A percentile compares a stretch with the other conserved stretches of the same genome.
Evolutionary conservation across 23 red algal species (phyloP).

Genomic region (Agarophyton chilense): DNA sequence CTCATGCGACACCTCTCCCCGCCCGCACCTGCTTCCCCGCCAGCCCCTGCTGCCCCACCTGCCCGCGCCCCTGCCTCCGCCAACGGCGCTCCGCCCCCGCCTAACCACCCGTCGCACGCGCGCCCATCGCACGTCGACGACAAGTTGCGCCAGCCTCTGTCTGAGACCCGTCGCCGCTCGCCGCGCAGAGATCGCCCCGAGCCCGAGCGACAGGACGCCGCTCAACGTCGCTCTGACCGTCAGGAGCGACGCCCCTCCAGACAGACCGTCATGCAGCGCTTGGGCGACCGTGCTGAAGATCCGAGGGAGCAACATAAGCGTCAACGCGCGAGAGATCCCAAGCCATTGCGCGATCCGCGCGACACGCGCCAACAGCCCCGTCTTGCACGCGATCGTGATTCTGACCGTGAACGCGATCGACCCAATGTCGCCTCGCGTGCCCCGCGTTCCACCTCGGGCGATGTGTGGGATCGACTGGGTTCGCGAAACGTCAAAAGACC

Average conservation of each 20-base stretch:
- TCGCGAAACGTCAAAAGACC: not conserved
- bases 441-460: not conserved
- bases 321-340: slow-evolving; percentile 8
- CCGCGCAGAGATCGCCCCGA: slow-evolving; percentile 24
- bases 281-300: slow-evolving; percentile 25
- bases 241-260: not conserved
- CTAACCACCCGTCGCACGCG: not conserved
- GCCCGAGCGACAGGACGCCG: not conserved
- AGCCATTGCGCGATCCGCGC: slow-evolving; percentile 13
- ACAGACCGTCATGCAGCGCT: slow-evolving; percentile 15
- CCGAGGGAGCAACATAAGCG: slow-evolving; percentile 5
- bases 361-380: not conserved
- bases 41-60: not conserved
- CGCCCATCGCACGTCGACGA: slow-evolving; percentile 4
- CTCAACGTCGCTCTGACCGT: not conserved
- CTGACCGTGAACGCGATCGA: slow-evolving; percentile 21
- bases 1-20: slow-evolving; percentile 41
- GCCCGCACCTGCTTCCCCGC: not conserved
- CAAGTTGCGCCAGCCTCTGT: slow-evolving; percentile 1
- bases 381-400: not conserved
- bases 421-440: not conserved
- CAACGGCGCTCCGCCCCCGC: not conserved
- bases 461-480: slow-evolving; percentile 18
- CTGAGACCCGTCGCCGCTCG: slow-evolving; percentile 13
- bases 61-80: not conserved